A percentile compares a stretch with the other conserved stretches of the same genome.
These are phyloP conservation scores for Phytopythium vexans DNA, from an alignment of 352 stramenopile genomes.

Conservation along the genomic window DNA sequence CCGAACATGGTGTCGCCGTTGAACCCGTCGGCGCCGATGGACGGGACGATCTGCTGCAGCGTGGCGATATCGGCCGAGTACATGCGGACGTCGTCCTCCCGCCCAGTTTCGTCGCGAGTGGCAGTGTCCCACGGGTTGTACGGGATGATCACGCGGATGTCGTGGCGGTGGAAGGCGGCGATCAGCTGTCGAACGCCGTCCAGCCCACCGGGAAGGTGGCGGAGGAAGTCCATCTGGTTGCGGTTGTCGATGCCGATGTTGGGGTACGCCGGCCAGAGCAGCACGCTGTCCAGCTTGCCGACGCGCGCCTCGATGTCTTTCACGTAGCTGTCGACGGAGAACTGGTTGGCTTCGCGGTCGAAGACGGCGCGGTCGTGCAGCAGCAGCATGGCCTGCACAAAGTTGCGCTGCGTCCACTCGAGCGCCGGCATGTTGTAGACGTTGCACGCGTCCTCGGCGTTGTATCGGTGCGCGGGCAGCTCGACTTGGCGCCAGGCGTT, in stretches of 20 bases:
- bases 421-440: slow-evolving; percentile 64
- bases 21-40: slow-evolving; percentile 65
- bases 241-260: slow-evolving; percentile 81
- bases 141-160: slow-evolving; percentile 66
- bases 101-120: slow-evolving; percentile 51
- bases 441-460: slow-evolving; percentile 46
- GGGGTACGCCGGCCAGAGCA: slow-evolving; percentile 81
- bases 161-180: slow-evolving; percentile 52
- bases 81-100: slow-evolving; percentile 59
- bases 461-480: slow-evolving; percentile 60
- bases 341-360: slow-evolving; percentile 55
- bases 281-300: slow-evolving; percentile 69
- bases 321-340: slow-evolving; percentile 72
- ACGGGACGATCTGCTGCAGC: slow-evolving; percentile 33
- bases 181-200: slow-evolving; percentile 42
- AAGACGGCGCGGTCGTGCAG: slow-evolving; percentile 76
- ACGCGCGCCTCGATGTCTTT: slow-evolving; percentile 46
- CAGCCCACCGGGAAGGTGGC: slow-evolving; percentile 54
- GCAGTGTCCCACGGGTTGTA: slow-evolving; percentile 85
- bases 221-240: slow-evolving; percentile 78
- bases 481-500: slow-evolving; percentile 68
- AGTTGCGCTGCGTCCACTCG: slow-evolving; percentile 77
- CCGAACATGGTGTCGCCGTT: slow-evolving; percentile 90
- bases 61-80: slow-evolving; percentile 70
- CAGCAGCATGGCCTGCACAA: slow-evolving; percentile 77